phyloP scores from a whole-genome alignment of 169 alveolate species.

The Blepharisma undulans region DNA sequence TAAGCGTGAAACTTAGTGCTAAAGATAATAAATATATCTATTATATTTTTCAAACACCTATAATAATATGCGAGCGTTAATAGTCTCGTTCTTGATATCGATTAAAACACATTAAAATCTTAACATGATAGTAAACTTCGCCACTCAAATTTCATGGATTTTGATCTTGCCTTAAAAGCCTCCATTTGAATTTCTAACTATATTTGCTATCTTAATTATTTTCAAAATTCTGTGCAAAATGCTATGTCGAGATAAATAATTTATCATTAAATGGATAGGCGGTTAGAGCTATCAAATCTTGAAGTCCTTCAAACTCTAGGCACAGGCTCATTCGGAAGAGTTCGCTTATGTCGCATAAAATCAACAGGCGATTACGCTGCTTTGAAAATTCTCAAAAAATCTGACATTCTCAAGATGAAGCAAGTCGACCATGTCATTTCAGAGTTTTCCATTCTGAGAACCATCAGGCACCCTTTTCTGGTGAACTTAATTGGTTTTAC shows the following conservation, averaged over 20 bases:
- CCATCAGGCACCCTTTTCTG: constrained; percentile 32
- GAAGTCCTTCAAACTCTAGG: constrained; percentile 38
- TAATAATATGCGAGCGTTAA: not conserved
- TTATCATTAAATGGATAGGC: constrained; percentile 16
- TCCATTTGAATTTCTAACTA: not conserved
- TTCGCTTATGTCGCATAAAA: constrained; percentile 84
- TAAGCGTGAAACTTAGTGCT: no score
- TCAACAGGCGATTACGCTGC: constrained; percentile 71
- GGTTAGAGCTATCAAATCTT: not conserved
- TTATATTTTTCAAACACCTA: no score
- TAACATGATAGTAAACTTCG: no score
- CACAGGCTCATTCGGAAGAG: constrained; percentile 95
- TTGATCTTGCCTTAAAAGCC: not conserved
- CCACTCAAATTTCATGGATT: not conserved
- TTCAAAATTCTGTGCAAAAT: not conserved
- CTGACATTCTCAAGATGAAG: constrained; percentile 79
- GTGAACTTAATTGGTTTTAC: constrained; percentile 74
- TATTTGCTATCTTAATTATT: not conserved
- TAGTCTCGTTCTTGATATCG: no score
- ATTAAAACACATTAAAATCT: not conserved
- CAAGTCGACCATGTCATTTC: constrained; percentile 87
- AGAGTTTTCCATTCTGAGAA: constrained; percentile 76
- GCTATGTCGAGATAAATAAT: not conserved
- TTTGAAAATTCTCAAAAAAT: constrained; percentile 83
- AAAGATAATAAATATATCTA: no score